Base-by-base conservation (phyloP, 2,329 filamentous ascomycete species). In the Monilinia vaccinii-corymbosi region DNA sequence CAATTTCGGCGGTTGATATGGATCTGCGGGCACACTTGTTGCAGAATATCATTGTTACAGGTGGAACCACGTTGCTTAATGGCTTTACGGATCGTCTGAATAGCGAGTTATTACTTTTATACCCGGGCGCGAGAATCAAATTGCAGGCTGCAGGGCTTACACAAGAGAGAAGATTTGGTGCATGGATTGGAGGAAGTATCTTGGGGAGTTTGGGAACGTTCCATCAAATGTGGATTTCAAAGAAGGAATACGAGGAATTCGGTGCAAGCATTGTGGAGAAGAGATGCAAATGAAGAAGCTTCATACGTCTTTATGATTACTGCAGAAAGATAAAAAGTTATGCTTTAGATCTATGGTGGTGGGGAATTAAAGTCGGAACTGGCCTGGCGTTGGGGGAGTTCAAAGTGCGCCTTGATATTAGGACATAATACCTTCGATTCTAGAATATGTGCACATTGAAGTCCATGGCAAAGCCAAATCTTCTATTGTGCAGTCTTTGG, bases 191-290 rank as follows among this genome's bases (percentile, higher is more conserved):
- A 50, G 94, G 94, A 49, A 97, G 91, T 75, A 97, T 99, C 68
- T 78, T 99, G 67, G 92, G 90, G 8, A 97, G 92, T 74, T 75
- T 99, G 76, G 95, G 95, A 11, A 96, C 92, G 16, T 99, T 99
- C 76, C 94, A 99, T 77, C 94, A 99, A 78, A 93, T 99, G 88
- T 99, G 94, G 94, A 95, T 99, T 68, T 93, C 88, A 28, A 90
- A 86, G 75, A 96, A 96, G 79, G 94, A 99, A 78, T 97, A 97
- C 70, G 91, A 97, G 65, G 95, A 99, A 79, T 92, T 96, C 73
- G 94, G 94, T 1, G 79, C 86, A 7, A 84, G 84, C 65, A 92
- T 97, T 68, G 89, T 97, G 48, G 93, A 97, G 80, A 97, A 96
- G 83, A 81, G 93, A 69, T 97, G 93, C 81, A 96, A 96, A 78